Conservation (phyloP, 2,329 filamentous ascomycete genomes). For the Nemania diffusa region DNA sequence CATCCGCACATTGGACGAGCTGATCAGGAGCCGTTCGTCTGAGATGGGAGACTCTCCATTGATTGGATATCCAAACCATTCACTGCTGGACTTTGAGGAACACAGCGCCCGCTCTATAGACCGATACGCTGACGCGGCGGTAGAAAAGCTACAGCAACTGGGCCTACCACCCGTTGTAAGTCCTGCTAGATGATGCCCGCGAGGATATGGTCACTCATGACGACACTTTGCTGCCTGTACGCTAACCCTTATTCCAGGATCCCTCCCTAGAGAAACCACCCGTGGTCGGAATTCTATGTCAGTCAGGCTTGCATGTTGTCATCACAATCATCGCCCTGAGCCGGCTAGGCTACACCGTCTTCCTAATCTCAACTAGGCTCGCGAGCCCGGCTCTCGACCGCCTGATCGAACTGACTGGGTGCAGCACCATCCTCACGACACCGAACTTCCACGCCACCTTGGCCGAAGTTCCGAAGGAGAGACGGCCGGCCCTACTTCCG, state of each 20-base stretch:
- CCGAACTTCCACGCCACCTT: conserved; percentile 23
- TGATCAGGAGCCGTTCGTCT: conserved; percentile 22
- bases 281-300: conserved; percentile 25
- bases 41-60: conserved; percentile 27
- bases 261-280: conserved; percentile 13
- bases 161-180: conserved; percentile 26
- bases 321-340: conserved; percentile 55
- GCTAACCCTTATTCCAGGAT: conserved; percentile 3
- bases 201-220: background rate
- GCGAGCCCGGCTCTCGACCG: conserved; percentile 52
- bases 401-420: conserved; percentile 51
- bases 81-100: conserved; percentile 26
- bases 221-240: conserved; percentile 10
- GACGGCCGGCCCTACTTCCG: conserved; percentile 15
- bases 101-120: conserved; percentile 26
- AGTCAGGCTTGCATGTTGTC: conserved; percentile 50
- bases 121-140: conserved; percentile 23
- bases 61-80: conserved; percentile 29
- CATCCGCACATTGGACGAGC: conserved; percentile 24
- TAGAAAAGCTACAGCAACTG: conserved; percentile 25
- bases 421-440: conserved; percentile 45
- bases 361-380: conserved; percentile 56
- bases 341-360: conserved; percentile 55
- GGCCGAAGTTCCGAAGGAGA: conserved; percentile 20
- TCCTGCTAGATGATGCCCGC: background rate